Conservation (phyloP, 2,329 filamentous ascomycete species). For the Thielaviopsis punctulata region DNA sequence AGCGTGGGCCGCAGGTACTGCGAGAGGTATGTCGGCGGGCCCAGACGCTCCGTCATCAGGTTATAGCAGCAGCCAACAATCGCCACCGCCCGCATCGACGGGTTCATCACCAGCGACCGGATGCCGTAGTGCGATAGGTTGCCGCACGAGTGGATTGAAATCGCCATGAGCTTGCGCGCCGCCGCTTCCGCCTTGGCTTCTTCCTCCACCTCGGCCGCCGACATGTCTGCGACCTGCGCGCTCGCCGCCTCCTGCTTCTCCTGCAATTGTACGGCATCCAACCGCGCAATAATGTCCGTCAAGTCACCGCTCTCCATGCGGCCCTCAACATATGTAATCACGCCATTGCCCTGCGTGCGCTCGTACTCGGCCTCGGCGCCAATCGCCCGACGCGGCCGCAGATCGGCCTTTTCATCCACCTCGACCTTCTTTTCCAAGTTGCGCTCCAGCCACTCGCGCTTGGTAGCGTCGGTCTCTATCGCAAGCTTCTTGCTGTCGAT, state of each 20-base stretch:
- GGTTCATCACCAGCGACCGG: slow-evolving; percentile 68
- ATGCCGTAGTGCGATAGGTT: slow-evolving; percentile 94
- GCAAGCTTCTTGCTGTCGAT: slow-evolving; percentile 32
- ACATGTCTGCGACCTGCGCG: slow-evolving; percentile 16
- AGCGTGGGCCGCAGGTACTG: slow-evolving; percentile 55
- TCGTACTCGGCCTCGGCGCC: slow-evolving; percentile 30
- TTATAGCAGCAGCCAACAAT: slow-evolving; percentile 99
- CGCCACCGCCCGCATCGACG: slow-evolving; percentile 71
- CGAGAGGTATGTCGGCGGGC: slow-evolving; percentile 72
- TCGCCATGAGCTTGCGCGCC: slow-evolving; percentile 48
- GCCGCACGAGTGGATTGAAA: slow-evolving; percentile 92
- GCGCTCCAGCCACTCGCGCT: slow-evolving; percentile 14
- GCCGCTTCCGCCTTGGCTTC: slow-evolving; percentile 14
- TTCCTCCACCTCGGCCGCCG: slow-evolving; percentile 8
- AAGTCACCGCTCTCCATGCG: slow-evolving; percentile 58
- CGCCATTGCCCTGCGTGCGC: slow-evolving; percentile 44
- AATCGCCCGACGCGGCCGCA: slow-evolving; percentile 33
- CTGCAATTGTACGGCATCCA: slow-evolving; percentile 22
- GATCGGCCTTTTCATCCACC: slow-evolving; percentile 20
- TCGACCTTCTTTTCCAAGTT: slow-evolving; percentile 11
- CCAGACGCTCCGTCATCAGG: slow-evolving; percentile 75
- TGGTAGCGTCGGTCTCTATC: slow-evolving; percentile 23
- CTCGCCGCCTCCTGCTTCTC: slow-evolving; percentile 2
- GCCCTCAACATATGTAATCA: slow-evolving; percentile 63
- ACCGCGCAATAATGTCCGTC: slow-evolving; percentile 44